These are phyloP conservation scores for Sporothrix euskadiensis DNA, from an alignment of 2,329 filamentous ascomycete genomes.

Conservation along the genomic window DNA sequence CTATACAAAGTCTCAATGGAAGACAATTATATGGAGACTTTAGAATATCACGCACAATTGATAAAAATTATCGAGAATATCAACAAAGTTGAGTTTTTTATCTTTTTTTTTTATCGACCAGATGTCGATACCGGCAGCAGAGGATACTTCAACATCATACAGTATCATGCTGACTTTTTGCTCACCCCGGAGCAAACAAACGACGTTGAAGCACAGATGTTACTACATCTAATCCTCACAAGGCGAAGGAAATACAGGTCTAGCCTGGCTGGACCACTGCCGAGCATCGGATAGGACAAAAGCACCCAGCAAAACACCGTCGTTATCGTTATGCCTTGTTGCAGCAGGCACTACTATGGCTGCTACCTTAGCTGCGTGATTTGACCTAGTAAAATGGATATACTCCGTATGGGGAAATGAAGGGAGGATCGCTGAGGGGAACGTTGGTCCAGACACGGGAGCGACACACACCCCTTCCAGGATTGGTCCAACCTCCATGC, in stretches of 20 bases:
- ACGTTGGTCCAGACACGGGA: background rate
- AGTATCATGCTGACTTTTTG: too few species aligned
- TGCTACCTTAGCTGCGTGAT: background rate
- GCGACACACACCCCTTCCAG: background rate
- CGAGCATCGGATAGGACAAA: background rate
- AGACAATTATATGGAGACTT: too few species aligned
- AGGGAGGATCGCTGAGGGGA: background rate
- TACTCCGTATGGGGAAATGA: conserved; percentile 13
- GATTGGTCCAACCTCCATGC: background rate
- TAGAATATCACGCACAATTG: too few species aligned
- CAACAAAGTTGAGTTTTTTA: too few species aligned
- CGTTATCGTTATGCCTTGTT: background rate
- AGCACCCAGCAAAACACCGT: background rate
- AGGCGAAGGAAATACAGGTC: background rate
- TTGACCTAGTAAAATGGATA: background rate
- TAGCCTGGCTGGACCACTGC: background rate
- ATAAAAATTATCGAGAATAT: too few species aligned
- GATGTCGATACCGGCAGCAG: too few species aligned
- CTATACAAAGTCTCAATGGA: too few species aligned
- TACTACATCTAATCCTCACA: background rate
- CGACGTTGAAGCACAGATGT: background rate
- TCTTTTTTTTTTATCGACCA: too few species aligned
- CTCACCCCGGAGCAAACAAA: background rate
- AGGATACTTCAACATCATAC: background rate
- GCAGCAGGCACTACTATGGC: background rate